Evolutionary conservation across 1,284 basidiomycete genomes (phyloP).

Genomic region (Pseudozyma hubeiensis): DNA sequence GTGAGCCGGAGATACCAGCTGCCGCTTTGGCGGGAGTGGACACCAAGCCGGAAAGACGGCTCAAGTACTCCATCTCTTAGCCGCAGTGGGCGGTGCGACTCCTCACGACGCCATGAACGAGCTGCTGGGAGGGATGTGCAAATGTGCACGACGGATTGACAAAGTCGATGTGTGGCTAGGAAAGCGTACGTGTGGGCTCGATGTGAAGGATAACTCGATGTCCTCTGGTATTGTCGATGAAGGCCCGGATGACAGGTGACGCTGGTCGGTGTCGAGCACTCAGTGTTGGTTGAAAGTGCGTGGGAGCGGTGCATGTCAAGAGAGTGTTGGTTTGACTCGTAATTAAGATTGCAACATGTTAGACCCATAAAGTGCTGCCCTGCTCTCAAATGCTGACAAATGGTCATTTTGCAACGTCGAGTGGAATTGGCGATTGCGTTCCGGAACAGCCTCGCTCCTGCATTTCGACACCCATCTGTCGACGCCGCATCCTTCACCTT

Average conservation of each 20-base stretch:
- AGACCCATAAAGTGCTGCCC: no score
- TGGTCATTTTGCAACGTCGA: constrained; percentile 1
- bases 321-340: constrained; percentile 20
- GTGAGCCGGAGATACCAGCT: constrained; percentile 24
- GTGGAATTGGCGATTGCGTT: constrained; percentile 4
- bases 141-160: neutral
- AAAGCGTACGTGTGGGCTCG: no score
- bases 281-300: neutral
- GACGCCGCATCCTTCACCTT: constrained; percentile 4
- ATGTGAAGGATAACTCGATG: no score
- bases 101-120: constrained; percentile 5
- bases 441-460: neutral
- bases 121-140: neutral
- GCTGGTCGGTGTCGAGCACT: neutral
- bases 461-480: constrained; percentile 1
- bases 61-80: constrained; percentile 46
- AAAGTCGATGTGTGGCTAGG: no score
- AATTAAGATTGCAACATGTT: constrained; percentile 1
- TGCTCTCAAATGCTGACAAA: constrained; percentile 34
- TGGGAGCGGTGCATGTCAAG: neutral
- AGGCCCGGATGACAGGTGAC: no score
- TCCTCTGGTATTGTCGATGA: no score
- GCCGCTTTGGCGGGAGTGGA: constrained; percentile 41
- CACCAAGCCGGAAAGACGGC: constrained; percentile 48
- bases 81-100: constrained; percentile 13